Percentiles rank a stretch among this genome's conserved stretches.
phyloP scores from a whole-genome alignment of 305 asterid species.

The Fraxinus dipetala region DNA sequence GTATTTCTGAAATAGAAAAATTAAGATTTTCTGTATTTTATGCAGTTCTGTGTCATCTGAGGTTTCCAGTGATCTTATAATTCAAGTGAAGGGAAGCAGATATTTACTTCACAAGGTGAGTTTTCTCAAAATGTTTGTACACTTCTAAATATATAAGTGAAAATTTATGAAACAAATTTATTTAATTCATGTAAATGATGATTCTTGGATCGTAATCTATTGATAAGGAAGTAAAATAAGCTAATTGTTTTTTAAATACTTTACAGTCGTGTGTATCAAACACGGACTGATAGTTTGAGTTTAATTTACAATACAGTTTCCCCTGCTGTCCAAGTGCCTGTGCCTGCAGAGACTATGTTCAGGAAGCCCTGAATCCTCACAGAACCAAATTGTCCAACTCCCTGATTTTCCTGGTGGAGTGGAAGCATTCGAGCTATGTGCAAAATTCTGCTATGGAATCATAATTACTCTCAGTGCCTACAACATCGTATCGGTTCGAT shows the following conservation, averaged over 20 bases:
- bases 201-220: not conserved
- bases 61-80: constrained; percentile 63
- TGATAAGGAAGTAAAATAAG: not conserved
- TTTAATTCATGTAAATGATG: not conserved
- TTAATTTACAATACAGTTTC: constrained; percentile 53
- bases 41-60: constrained; percentile 68
- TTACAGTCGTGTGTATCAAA: not conserved
- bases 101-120: constrained; percentile 68
- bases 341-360: constrained; percentile 59
- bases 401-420: constrained; percentile 78
- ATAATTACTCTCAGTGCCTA: constrained; percentile 70
- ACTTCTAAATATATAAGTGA: too few relatives aligned
- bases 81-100: constrained; percentile 64
- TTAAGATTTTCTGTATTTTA: not conserved
- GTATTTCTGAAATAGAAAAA: not conserved
- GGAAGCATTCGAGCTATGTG: constrained; percentile 78
- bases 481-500: constrained; percentile 61
- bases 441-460: constrained; percentile 85
- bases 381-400: constrained; percentile 51
- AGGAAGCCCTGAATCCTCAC: constrained; percentile 47
- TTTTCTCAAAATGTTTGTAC: not conserved
- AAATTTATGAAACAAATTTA: not conserved
- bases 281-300: not conserved
- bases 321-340: constrained; percentile 70
- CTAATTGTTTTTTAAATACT: not conserved